A percentile compares a stretch with the other conserved stretches of the same genome.
These are phyloP conservation scores for Tetraselmis striata DNA, from an alignment of 139 green algal genomes.

Conservation along the genomic window DNA sequence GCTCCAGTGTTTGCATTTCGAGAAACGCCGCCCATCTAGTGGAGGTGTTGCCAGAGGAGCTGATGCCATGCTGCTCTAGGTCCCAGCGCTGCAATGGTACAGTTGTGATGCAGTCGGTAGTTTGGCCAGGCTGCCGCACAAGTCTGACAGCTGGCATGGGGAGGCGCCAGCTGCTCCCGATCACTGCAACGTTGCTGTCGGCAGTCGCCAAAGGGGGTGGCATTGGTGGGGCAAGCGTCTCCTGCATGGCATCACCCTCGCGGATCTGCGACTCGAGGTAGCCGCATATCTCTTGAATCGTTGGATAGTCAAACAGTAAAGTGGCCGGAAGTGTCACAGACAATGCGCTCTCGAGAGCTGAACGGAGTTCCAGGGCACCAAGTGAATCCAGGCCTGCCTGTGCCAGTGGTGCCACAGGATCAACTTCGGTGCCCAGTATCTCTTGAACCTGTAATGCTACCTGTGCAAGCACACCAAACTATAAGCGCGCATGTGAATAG, in stretches of 20 bases:
- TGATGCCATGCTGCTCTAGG: not conserved
- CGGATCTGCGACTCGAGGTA: not conserved
- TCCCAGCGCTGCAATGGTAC: not conserved
- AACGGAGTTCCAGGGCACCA: conserved; percentile 73
- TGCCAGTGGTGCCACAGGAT: conserved; percentile 54
- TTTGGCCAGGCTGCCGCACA: not conserved
- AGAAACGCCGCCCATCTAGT: not conserved
- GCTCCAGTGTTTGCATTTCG: conserved; percentile 28
- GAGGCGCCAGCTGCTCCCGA: not conserved
- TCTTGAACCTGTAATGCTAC: not conserved
- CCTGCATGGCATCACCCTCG: too few relatives aligned
- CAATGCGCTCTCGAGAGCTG: conserved; percentile 54
- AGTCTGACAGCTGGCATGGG: too few relatives aligned
- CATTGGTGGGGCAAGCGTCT: too few relatives aligned
- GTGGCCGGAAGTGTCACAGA: conserved; percentile 52
- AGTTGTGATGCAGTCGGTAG: not conserved
- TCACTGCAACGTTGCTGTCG: not conserved
- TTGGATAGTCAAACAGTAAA: conserved; percentile 66
- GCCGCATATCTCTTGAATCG: not conserved
- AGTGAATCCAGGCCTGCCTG: conserved; percentile 69
- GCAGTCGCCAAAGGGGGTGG: too few relatives aligned
- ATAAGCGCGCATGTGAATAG: too few relatives aligned
- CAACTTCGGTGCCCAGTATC: conserved; percentile 17
- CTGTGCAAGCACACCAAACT: too few relatives aligned
- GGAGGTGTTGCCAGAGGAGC: not conserved